These are phyloP conservation scores for Penicillium griseofulvum DNA, from an alignment of 2,329 filamentous ascomycete species.

Conservation along the genomic window DNA sequence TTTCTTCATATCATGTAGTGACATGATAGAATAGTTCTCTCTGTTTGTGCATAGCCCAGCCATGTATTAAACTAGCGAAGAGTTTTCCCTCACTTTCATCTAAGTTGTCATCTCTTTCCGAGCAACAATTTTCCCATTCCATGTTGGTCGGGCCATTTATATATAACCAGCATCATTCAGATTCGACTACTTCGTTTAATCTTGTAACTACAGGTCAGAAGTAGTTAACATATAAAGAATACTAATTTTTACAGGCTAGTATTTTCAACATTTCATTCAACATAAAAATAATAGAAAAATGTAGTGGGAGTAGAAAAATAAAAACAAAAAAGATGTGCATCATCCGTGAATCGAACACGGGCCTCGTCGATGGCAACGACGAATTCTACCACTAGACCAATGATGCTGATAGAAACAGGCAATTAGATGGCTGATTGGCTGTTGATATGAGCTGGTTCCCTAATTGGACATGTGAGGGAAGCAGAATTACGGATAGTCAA, in stretches of 20 bases:
- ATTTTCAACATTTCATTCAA: not conserved
- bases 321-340: slow-evolving; percentile 15
- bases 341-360: slow-evolving; percentile 49
- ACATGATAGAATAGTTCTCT: not conserved
- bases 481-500: no score
- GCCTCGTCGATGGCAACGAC: slow-evolving; percentile 48
- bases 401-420: slow-evolving; percentile 30
- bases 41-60: not conserved
- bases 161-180: not conserved
- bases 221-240: no score
- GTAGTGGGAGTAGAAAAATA: no score
- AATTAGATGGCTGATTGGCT: not conserved
- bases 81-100: no score
- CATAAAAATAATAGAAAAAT: no score
- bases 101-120: no score
- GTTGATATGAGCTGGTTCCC: not conserved
- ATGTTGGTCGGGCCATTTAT: not conserved
- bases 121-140: no score
- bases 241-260: not conserved
- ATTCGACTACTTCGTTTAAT: not conserved
- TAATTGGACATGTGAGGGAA: not conserved
- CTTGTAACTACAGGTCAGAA: not conserved
- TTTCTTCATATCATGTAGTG: not conserved
- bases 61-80: not conserved
- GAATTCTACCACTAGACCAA: slow-evolving; percentile 49